These are phyloP conservation scores for Torulaspora delbrueckii DNA, from an alignment of 805 yeast species.

Conservation along the genomic window DNA sequence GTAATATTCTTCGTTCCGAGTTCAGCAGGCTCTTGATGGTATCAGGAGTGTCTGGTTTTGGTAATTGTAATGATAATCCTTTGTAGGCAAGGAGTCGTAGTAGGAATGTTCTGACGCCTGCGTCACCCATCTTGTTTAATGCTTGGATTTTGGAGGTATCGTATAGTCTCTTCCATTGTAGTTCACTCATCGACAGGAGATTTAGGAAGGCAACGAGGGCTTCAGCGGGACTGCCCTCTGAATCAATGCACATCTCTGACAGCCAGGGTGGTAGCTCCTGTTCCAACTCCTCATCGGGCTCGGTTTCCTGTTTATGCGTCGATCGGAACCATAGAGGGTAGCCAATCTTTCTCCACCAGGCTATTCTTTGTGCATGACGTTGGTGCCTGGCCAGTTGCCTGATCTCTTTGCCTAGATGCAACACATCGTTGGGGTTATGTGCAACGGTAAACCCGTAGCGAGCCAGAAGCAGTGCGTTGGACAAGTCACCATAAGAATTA, in stretches of 20 bases:
- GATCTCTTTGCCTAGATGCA: conserved; percentile 45
- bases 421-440: conserved; percentile 50
- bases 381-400: conserved; percentile 13
- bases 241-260: conserved; percentile 38
- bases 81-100: conserved; percentile 3
- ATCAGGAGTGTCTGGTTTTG: neutral
- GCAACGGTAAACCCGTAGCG: conserved; percentile 72
- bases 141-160: neutral
- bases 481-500: conserved; percentile 76
- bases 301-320: conserved; percentile 12
- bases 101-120: neutral
- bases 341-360: conserved; percentile 28
- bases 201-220: conserved; percentile 43
- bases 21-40: conserved; percentile 6
- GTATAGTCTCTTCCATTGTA: conserved; percentile 20
- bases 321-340: conserved; percentile 17
- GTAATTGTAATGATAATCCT: neutral
- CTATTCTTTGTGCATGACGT: conserved; percentile 12
- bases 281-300: conserved; percentile 10
- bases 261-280: conserved; percentile 37
- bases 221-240: conserved; percentile 43
- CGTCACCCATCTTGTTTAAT: neutral
- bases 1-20: conserved; percentile 5
- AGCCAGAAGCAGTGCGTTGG: conserved; percentile 61
- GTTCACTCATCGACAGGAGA: conserved; percentile 32